Evolutionary conservation across 345 rosid genomes (phyloP).

Genomic region (thale cress (Arabidopsis thaliana)): TAIR10.1 NC_003071.7:9944501-9945000

Average conservation of each 20-base stretch:
- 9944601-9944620: background rate
- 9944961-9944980: background rate
- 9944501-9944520: slow-evolving; percentile 88
- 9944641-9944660: background rate
- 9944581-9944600: slow-evolving; percentile 14
- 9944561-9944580: slow-evolving; percentile 95
- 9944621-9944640: background rate
- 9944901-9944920: slow-evolving; percentile 96
- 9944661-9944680: slow-evolving; percentile 54
- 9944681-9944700: slow-evolving; percentile 74
- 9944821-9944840: background rate
- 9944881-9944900: slow-evolving; percentile 92
- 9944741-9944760: slow-evolving; percentile 77
- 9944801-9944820: background rate
- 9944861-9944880: slow-evolving; percentile 87
- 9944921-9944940: slow-evolving; percentile 90
- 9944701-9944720: slow-evolving; percentile 60
- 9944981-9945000: background rate
- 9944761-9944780: background rate
- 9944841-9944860: slow-evolving; percentile 70
- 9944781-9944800: background rate
- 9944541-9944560: slow-evolving; percentile 82
- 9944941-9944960: background rate
- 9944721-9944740: slow-evolving; percentile 84
- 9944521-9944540: slow-evolving; percentile 87